Conservation (phyloP, 2,329 filamentous ascomycete genomes). For the Hymenoscyphus scutula region DNA sequence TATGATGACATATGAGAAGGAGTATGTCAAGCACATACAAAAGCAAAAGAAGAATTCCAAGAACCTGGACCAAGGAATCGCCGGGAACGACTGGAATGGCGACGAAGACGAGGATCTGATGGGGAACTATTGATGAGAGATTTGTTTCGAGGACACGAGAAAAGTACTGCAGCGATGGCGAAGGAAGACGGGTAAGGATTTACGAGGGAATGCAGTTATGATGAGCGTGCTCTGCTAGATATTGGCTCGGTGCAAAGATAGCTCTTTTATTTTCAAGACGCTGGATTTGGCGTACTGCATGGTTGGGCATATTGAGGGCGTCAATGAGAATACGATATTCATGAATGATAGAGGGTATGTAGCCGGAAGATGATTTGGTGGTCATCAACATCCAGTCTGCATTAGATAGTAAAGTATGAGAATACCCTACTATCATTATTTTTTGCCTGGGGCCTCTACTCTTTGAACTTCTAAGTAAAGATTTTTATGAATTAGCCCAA, state of each 20-base stretch:
- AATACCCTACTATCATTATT: not conserved
- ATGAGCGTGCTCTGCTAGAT: slow-evolving; percentile 7
- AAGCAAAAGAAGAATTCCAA: slow-evolving; percentile 39
- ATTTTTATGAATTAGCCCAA: too few relatives aligned
- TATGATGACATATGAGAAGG: slow-evolving; percentile 53
- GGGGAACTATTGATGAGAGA: slow-evolving; percentile 23
- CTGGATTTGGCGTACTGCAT: slow-evolving; percentile 5
- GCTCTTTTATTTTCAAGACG: slow-evolving; percentile 1
- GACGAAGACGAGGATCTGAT: slow-evolving; percentile 36
- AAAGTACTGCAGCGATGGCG: slow-evolving; percentile 8
- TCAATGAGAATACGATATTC: slow-evolving; percentile 6
- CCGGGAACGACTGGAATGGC: slow-evolving; percentile 23
- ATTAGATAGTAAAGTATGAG: not conserved
- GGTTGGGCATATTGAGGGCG: slow-evolving; percentile 3
- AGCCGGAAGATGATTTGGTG: not conserved
- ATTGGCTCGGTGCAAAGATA: not conserved
- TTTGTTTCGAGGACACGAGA: not conserved
- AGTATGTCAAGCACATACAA: slow-evolving; percentile 50
- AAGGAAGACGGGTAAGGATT: not conserved
- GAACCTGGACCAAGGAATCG: slow-evolving; percentile 15
- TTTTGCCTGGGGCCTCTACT: not conserved
- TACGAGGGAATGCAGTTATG: slow-evolving; percentile 3
- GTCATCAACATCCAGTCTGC: not conserved
- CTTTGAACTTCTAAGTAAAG: too few relatives aligned
- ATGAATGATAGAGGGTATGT: slow-evolving; percentile 4